Evolutionary conservation across 805 yeast species (phyloP), one percentile per base, ranked within the genome.

Genomic region (Starmerella khaoyaiensis): DNA sequence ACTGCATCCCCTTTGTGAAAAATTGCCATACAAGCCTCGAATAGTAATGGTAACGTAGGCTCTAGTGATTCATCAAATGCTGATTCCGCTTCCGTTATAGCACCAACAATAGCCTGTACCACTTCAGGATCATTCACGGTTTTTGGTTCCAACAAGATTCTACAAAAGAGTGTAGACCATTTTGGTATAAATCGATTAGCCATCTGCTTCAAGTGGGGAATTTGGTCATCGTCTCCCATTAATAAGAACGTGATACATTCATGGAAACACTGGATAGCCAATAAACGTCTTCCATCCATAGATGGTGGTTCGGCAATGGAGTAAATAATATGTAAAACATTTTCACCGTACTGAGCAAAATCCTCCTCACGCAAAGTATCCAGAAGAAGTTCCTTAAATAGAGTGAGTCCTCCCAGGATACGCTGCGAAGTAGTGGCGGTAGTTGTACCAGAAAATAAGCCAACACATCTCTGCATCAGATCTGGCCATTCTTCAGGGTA

Each of bases 401-500:
- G 42, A 5, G 42, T 38, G 14, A 57, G 42, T 1, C 55, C 58
- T 1, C 58, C 59, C 9, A 42, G 37, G 31, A 82, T 60, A n/a
- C n/a, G n/a, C n/a, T n/a, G n/a, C n/a, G n/a, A n/a, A 3, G 79
- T 74, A 11, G 24, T n/a, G 2, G 44, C 21, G 8, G 29, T 20
- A 16, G 82, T 51, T 5, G 56, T 56, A 23, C 58, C 52, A 39
- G 80, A 53, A 21, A 52, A 40, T 24, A 49, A 6, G 7, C 31
- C 21, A 17, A 51, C 17, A 7, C 40, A 36, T 3, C 23, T 21
- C 3, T 46, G 44, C 11, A 55, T 31, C 32, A 86, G 61, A 17
- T 65, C 68, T 0, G 96, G 94, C 97, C 97, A 87, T 54, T 83
- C 93, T 53, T 90, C 97, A 0, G 98, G 98, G 52, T 72, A 87